Base-by-base conservation (phyloP, 331 rosid species). In the Pyracantha coccinea region DNA sequence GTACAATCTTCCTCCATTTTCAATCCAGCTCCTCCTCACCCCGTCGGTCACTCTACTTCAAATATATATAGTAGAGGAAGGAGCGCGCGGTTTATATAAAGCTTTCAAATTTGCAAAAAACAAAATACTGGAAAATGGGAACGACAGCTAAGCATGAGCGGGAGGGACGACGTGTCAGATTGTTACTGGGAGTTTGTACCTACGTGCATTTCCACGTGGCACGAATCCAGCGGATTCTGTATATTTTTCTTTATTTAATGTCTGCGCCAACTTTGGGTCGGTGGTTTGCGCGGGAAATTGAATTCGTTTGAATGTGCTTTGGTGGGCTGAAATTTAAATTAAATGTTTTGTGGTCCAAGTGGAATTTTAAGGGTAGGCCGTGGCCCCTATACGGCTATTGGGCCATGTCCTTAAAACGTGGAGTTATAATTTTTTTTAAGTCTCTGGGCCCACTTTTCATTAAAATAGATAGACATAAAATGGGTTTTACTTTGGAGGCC, bases 201-300 rank as follows among this genome's bases (percentile, higher is more conserved):
- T 2, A 64, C 79, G 66, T 55, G 77, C 45, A 6, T 0, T 53
- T 20, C 16, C 47, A 72, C 53, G 61, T 72, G 70, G 28, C 3
- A 15, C 28, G 0, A 11, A 9, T 57, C 62, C 14, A 21, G 27
- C 24, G 62, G 27, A 3, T 17, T 82, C 61, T 85, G 81, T 83
- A 83, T 86, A 82, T 69, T 60, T 33, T 38, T 53, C 13, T 4
- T 7, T 35, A 17, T 16, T 29, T 77, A 69, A 15, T 10, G 92
- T 87, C 87, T 86, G 87, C 83, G 74, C 76, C 12, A 69, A 69
- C 54, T 12, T 38, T 20, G 59, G 29, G 85, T 68, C 79, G 75
- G 78, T 82, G 80, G 1, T 64, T 78, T 82, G 86, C 87, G 96
- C 92, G 87, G 92, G 91, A 90, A 85, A 76, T 53, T n/a, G 15